Evolutionary conservation across 2,329 filamentous ascomycete species (phyloP), one percentile per base, ranked within the genome.

Genomic region (Hansfordia pulvinata): DNA sequence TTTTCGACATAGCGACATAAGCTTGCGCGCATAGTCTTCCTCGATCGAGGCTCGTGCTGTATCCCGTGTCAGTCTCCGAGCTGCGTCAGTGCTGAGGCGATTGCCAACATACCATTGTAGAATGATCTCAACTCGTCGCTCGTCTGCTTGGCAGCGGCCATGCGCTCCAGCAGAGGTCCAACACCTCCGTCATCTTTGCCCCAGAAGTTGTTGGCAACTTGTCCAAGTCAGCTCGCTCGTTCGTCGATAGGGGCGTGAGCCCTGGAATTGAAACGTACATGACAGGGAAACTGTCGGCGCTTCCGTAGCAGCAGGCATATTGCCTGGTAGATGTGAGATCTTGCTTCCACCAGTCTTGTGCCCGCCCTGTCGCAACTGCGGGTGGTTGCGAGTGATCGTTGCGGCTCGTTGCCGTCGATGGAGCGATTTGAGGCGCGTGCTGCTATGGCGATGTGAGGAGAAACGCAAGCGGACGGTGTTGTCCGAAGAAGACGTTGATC

Each of bases 131-230:
- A 56, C 56, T 98, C 90, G 54, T 98, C 92, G 50, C 79, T 86
- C 15, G 90, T 94, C 44, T 80, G 74, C 62, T 98, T 98, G 25
- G 90, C 84, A 53, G 76, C 78, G 47, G 84, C 78, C 84, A 98
- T 93, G 46, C 90, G 88, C 52, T 88, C 83, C 17, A 98, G 68
- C 46, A 98, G 71, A 31, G 90, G 92, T 23, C 68, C 67, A 46
- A 98, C 86, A 49, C 90, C 92, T 27, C 88, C 90, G 64, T 98
- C 90, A 52, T 96, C 88, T 64, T 93, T 96, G 37, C 90, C 90
- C 90, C 90, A 98, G 56, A 98, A 98, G 53, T 98, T 98, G 61
- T 98, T 98, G 45, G 90, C 88, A 60, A 98, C 86, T 86, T 38
- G 30, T 24, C 14, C 8, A 18, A 20, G 19, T n/a, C 16, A 17